These are phyloP conservation scores for Podila horticola DNA, from an alignment of 192 early-diverging fungal genomes.

Conservation along the genomic window DNA sequence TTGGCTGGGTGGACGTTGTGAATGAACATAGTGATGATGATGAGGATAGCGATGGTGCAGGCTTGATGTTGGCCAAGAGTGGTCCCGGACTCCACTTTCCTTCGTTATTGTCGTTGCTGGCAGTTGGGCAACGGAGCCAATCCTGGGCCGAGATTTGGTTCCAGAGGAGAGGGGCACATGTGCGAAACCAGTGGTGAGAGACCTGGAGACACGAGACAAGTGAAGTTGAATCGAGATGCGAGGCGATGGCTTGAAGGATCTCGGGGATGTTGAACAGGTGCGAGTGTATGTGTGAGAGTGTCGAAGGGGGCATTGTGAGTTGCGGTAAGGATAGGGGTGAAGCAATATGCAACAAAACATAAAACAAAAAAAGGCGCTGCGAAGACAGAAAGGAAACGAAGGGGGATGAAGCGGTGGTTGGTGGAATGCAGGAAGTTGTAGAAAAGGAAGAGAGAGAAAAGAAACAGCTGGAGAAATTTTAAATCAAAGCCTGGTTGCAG, in stretches of 20 bases:
- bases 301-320: too few species aligned
- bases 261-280: not conserved
- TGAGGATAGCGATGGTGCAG: not conserved
- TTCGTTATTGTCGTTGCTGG: not conserved
- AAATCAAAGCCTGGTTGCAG: not conserved
- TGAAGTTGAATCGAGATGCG: not conserved
- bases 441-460: not conserved
- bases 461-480: not conserved
- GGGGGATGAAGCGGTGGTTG: too few species aligned
- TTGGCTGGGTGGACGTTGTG: not conserved
- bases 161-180: slow-evolving; percentile 1
- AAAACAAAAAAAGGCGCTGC: too few species aligned
- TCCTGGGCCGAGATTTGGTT: not conserved
- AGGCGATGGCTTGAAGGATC: not conserved
- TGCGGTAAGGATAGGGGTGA: too few species aligned
- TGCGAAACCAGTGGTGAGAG: not conserved
- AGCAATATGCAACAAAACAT: too few species aligned
- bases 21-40: not conserved
- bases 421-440: too few species aligned
- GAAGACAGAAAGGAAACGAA: too few species aligned
- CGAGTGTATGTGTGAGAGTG: too few species aligned
- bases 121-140: not conserved
- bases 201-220: slow-evolving; percentile 2
- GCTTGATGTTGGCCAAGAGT: not conserved
- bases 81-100: not conserved